A percentile compares a stretch with the other conserved stretches of the same genome.
Evolutionary conservation across 495 filamentous ascomycete genomes (phyloP).

Genomic region (Hypoxylon cercidicola): DNA sequence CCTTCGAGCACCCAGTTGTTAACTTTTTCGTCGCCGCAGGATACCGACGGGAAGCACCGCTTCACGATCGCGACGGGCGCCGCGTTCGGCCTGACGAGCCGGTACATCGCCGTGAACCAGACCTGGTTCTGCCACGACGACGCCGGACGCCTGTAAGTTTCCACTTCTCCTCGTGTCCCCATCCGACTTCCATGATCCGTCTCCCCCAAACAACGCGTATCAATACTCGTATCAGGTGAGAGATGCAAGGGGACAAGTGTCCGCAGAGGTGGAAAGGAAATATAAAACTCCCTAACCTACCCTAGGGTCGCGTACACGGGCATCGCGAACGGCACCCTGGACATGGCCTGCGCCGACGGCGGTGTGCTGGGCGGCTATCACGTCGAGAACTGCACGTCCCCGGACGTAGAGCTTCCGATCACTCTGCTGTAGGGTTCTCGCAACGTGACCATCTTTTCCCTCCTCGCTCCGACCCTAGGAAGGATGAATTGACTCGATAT

Average conservation of each 20-base stretch:
- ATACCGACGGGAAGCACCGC: conserved; percentile 38
- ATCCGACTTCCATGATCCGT: neutral
- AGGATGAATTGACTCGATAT: neutral
- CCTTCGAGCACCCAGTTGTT: too few species aligned
- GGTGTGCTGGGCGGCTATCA: conserved; percentile 40
- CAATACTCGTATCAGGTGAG: too few species aligned
- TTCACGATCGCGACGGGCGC: conserved; percentile 39
- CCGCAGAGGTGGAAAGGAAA: too few species aligned
- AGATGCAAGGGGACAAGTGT: too few species aligned
- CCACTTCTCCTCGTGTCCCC: neutral
- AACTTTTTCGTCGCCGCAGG: neutral
- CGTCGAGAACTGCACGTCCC: conserved; percentile 40
- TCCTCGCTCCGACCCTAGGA: neutral
- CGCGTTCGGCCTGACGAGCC: conserved; percentile 15
- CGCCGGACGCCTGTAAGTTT: conserved; percentile 31
- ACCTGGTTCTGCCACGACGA: conserved; percentile 45
- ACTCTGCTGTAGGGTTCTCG: conserved; percentile 21
- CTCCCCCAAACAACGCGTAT: too few species aligned
- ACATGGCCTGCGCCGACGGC: conserved; percentile 28
- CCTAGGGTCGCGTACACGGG: conserved; percentile 41
- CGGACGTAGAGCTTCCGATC: conserved; percentile 24
- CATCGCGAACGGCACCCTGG: conserved; percentile 28
- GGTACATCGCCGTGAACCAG: conserved; percentile 30
- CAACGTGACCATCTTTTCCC: too few species aligned
- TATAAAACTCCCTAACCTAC: too few species aligned